Percentiles rank a stretch among this genome's conserved stretches.
Conservation (phyloP, 768 basidiomycete species). For the Chlorophyllum brunneum region DNA sequence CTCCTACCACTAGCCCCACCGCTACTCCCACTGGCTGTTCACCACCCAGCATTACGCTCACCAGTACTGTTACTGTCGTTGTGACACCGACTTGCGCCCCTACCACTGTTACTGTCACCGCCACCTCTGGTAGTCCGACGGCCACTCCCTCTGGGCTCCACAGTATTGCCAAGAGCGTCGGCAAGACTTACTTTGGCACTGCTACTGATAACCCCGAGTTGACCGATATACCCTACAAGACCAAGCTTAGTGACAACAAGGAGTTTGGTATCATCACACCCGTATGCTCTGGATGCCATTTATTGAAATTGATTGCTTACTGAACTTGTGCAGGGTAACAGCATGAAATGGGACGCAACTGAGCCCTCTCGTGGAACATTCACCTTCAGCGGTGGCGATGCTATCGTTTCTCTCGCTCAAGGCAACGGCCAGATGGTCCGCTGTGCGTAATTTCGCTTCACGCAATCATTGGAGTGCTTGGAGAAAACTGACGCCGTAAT, state of each 20-base stretch:
- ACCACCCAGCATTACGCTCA: no score
- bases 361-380: conserved; percentile 47
- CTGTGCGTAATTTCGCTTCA: conserved; percentile 25
- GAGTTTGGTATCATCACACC: conserved; percentile 45
- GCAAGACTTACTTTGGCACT: conserved; percentile 48
- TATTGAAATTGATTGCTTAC: neutral
- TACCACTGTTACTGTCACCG: no score
- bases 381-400: conserved; percentile 45
- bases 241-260: conserved; percentile 31
- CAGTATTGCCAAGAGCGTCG: no score
- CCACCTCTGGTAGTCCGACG: no score
- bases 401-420: conserved; percentile 40
- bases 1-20: neutral
- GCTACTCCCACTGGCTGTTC: neutral
- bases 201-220: conserved; percentile 47
- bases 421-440: conserved; percentile 43
- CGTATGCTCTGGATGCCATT: conserved; percentile 19
- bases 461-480: neutral
- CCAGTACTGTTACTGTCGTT: no score
- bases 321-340: conserved; percentile 33
- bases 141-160: no score
- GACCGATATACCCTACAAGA: conserved; percentile 35
- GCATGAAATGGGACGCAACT: conserved; percentile 57
- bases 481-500: neutral
- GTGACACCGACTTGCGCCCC: no score